Evolutionary conservation across 805 yeast species (phyloP), one percentile per base, ranked within the genome.

Genomic region (Vanderwaltozyma verrucispora): DNA sequence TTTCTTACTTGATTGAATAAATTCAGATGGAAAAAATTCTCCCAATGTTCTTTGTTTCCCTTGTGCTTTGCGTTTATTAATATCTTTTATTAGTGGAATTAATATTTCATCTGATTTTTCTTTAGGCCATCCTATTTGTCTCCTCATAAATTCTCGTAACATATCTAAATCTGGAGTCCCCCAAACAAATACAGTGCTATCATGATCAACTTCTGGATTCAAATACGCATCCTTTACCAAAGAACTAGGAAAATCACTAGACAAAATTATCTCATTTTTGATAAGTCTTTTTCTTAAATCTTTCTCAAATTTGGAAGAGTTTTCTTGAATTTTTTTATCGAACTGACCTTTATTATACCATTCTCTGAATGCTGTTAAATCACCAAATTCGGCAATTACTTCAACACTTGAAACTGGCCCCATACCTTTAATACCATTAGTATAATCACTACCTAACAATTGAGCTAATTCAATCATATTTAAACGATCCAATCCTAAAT

Each of bases 371-470:
- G 41, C 41, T 1, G 44, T 48, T 24, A 75, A 54, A 19, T 56
- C 53, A 1, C 72, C 75, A 60, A 89, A 92, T 48, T 88, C 94
- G 0, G 94, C 95, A 26, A 92, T 50, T 15, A 92, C 73, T 56
- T 92, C 96, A 75, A 86, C 75, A 0, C 95, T 92, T 15, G 80
- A 70, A 1, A 92, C 97, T 0, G 96, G 96, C 1, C 99, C 99
- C 42, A 92, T 71, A 2, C 97, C 95, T 40, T 83, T 80, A 26
- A 92, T 61, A 0, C 99, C 99, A 37, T 80, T 84, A 0, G 98
- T 88, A 55, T 92, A 92, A 62, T 92, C 98, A 58, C 96, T 85
- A 0, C 99, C 99, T 16, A 92, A 61, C 19, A 92, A 59, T 33
- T 78, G 69, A 0, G 96, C 98, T 42, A 92, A 60, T 31, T 83